Evolutionary conservation across 441 rosid species (phyloP), one percentile per base, ranked within the genome.

Genomic region (Gossypium gossypioides): DNA sequence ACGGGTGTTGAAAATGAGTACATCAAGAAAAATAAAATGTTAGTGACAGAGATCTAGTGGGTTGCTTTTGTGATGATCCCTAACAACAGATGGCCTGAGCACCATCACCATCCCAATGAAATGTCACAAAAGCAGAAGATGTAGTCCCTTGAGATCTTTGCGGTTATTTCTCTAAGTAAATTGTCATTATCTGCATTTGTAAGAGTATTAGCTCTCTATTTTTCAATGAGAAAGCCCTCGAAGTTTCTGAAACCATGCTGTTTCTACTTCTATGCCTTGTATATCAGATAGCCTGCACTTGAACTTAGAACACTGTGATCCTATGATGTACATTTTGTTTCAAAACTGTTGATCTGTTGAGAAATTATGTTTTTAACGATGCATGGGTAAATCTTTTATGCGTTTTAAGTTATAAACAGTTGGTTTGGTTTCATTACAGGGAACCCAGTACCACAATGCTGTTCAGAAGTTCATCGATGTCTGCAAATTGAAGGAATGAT

Each of bases 401-500:
- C 22, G 13, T 64, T 57, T 2, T 24, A 58, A 24, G 63, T 25
- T 25, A 13, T 27, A 44, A 44, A 46, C 34, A 13, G 9, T 52
- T 34, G 3, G 68, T 42, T 56, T 25, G 5, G 16, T 24, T 58
- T 50, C 64, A 0, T 83, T 75, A 18, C 86, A 88, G 92, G 91
- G 91, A 80, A 86, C 92, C 70, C 92, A 88, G 74, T 88, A 88
- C 80, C 96, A 86, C 73, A 88, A 90, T 78, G 92, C 90, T 7
- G 87, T 88, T 25, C 92, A 91, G 83, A 93, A 88, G 80, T 91
- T 93, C 83, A 58, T 58, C 9, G 86, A 86, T 44, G 83, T 91
- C 16, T 93, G 97, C 86, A 88, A 89, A 82, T 80, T 93, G 90
- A 88, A 81, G 1, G 86, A 86, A 32, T 72, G 69, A 75, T 4